These are phyloP conservation scores for Trapa incisa DNA, from an alignment of 345 rosid species.

Conservation along the genomic window DNA sequence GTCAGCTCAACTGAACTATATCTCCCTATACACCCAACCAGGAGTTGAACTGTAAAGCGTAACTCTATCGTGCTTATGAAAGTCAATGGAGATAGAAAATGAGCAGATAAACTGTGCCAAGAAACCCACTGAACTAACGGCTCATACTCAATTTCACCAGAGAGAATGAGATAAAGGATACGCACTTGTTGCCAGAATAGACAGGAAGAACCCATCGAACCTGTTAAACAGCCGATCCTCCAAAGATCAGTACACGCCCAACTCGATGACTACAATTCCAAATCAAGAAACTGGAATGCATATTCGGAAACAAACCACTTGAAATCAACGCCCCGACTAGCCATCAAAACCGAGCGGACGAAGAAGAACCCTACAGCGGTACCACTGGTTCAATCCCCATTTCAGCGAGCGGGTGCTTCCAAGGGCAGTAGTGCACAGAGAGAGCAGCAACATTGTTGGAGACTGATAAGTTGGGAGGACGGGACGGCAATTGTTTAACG, in stretches of 20 bases:
- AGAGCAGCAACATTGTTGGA: too few relatives aligned
- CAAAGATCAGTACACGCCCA: slow-evolving; percentile 2
- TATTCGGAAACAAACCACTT: slow-evolving; percentile 56
- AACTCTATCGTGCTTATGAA: background rate
- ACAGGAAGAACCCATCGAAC: slow-evolving; percentile 98
- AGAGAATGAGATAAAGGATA: slow-evolving; percentile 36
- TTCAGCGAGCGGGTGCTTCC: background rate
- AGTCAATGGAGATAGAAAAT: too few relatives aligned
- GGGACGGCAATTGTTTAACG: slow-evolving; percentile 5
- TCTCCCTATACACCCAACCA: too few relatives aligned
- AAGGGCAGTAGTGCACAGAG: too few relatives aligned
- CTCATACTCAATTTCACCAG: background rate
- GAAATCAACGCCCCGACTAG: slow-evolving; percentile 84
- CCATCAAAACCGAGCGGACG: slow-evolving; percentile 28
- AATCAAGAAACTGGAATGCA: background rate
- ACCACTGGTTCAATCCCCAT: background rate
- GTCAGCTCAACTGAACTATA: too few relatives aligned
- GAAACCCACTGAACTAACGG: background rate
- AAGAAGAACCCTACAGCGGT: slow-evolving; percentile 9
- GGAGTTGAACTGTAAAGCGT: background rate
- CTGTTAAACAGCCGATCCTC: slow-evolving; percentile 29
- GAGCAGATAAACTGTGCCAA: background rate
- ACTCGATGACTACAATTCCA: background rate
- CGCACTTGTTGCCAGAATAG: slow-evolving; percentile 97
- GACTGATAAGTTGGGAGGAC: too few relatives aligned